Base-by-base conservation (phyloP, 2,329 filamentous ascomycete genomes). In the Aplosporella prunicola region DNA sequence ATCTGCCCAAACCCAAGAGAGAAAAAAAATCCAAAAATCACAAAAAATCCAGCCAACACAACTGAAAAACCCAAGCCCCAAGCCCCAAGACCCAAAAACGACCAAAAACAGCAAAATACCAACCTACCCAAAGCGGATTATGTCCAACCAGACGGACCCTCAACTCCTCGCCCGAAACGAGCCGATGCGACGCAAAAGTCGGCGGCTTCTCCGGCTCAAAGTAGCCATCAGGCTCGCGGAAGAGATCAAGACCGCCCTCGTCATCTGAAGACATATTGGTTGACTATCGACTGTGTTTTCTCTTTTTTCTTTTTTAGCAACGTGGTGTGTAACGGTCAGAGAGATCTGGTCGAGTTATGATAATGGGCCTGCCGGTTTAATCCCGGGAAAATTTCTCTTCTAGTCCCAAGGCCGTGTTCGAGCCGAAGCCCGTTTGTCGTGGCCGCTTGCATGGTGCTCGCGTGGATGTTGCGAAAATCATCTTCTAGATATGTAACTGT, bases 121-220 rank as follows among this genome's bases (percentile, higher is more conserved):
- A 34, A 43, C 63, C 61, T 73, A 79, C 76, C 75, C 93, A 93
- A 10, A 93, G 74, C 16, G 87, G 84, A 66, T 83, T 89, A 60
- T 84, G 79, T 43, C 88, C 88, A 29, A 94, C 84, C 9, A 95
- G 75, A 50, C 83, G 76, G 45, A 94, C 72, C 34, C 67, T 75
- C 46, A 93, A 64, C 18, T 67, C 65, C 45, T 76, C 58, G 43
- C 82, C 83, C 23, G 73, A 76, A 40, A 74, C 64, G 55, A 89
- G 73, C 15, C 69, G 74, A 65, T 93, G 82, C 28, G 76, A 71
- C 45, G 82, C 77, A 44, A 74, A 77, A 2, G 82, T 89, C 6
- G 85, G 78, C 32, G 80, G 74, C 32, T 83, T 82, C 31, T 86
- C 79, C 1, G 85, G 78, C 31, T 81, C 74, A 55, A 85, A 91